A percentile compares a stretch with the other conserved stretches of the same genome.
Evolutionary conservation across 352 stramenopile species (phyloP).

Genomic region (Peronospora destructor): DNA sequence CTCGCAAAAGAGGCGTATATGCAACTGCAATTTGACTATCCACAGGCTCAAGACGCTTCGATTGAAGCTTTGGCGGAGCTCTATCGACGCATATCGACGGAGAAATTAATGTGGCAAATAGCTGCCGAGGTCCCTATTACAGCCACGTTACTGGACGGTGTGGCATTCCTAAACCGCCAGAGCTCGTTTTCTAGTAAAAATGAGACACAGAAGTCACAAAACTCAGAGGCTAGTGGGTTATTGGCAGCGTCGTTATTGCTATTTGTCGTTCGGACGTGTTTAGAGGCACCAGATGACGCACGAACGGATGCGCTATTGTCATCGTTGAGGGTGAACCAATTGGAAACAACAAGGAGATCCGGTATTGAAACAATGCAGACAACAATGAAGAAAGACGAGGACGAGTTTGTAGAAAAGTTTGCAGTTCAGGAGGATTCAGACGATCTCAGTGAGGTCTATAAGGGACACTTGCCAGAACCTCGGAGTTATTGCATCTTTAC

Average conservation of each 20-base stretch:
- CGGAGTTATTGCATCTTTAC: not conserved
- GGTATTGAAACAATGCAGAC: not conserved
- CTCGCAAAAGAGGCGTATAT: conserved; percentile 34
- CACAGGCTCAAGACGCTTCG: conserved; percentile 29
- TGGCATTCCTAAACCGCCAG: conserved; percentile 44
- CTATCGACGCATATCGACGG: conserved; percentile 29
- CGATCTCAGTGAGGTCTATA: conserved; percentile 54
- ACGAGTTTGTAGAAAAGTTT: conserved; percentile 31
- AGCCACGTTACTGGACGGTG: conserved; percentile 32
- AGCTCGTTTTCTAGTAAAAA: not conserved
- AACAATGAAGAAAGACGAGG: conserved; percentile 2
- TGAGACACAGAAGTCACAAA: conserved; percentile 12
- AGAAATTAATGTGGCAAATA: conserved; percentile 4
- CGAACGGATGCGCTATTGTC: conserved; percentile 25
- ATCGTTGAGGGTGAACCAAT: conserved; percentile 2
- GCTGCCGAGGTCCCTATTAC: conserved; percentile 27
- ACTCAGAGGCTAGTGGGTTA: conserved; percentile 32
- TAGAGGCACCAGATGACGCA: conserved; percentile 21
- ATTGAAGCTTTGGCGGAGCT: conserved; percentile 36
- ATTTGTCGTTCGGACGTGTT: conserved; percentile 27
- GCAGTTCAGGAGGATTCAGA: conserved; percentile 52
- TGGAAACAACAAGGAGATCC: not conserved
- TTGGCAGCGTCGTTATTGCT: conserved; percentile 42
- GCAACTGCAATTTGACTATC: conserved; percentile 56
- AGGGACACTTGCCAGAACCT: conserved; percentile 27